Percentiles rank a stretch among this genome's conserved stretches.
Evolutionary conservation across 345 rosid species (phyloP).

Genomic region (Nephelium lappaceum): DNA sequence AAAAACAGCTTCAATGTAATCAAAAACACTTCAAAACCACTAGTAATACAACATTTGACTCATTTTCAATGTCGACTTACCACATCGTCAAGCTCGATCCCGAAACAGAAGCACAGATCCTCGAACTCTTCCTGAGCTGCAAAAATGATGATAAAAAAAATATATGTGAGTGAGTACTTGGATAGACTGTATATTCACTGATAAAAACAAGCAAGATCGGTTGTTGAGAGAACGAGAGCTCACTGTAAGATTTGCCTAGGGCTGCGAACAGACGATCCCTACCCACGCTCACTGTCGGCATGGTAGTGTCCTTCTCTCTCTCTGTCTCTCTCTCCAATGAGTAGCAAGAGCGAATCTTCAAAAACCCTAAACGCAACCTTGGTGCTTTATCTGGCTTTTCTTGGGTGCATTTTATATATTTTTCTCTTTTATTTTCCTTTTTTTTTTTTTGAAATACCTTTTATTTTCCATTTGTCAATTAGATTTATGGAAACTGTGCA

Average conservation of each 20-base stretch:
- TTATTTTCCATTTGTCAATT: no score
- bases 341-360: not conserved
- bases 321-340: not conserved
- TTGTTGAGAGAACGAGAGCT: not conserved
- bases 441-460: no score
- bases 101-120: constrained; percentile 86
- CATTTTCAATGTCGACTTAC: constrained; percentile 37
- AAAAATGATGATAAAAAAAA: not conserved
- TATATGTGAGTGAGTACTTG: not conserved
- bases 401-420: no score
- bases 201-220: not conserved
- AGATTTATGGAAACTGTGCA: no score
- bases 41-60: not conserved
- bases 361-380: not conserved
- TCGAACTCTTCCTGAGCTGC: constrained; percentile 80
- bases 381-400: not conserved
- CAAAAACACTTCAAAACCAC: not conserved
- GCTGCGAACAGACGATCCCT: constrained; percentile 77
- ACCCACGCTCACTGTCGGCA: constrained; percentile 86
- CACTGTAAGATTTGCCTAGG: constrained; percentile 70
- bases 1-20: not conserved
- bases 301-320: constrained; percentile 15
- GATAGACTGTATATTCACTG: not conserved
- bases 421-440: no score
- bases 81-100: constrained; percentile 96